A percentile compares a stretch with the other conserved stretches of the same genome.
phyloP scores from a whole-genome alignment of 495 filamentous ascomycete genomes.

The Rostrohypoxylon terebratum region DNA sequence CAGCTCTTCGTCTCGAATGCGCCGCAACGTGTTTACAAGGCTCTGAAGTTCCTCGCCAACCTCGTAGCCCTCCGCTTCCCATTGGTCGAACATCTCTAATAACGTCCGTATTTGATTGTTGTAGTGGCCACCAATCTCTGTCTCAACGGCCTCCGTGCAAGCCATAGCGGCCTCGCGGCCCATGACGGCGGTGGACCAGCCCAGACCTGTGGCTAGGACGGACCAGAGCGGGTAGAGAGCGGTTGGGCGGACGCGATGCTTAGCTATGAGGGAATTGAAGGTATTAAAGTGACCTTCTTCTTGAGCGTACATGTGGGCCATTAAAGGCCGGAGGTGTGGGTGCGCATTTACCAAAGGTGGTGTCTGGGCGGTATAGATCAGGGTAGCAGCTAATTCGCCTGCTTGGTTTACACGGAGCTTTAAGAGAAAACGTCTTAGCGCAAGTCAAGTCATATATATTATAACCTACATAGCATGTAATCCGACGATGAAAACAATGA shows the following conservation, averaged over 20 bases:
- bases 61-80: slow-evolving; percentile 74
- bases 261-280: slow-evolving; percentile 86
- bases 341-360: slow-evolving; percentile 79
- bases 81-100: slow-evolving; percentile 80
- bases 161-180: slow-evolving; percentile 97
- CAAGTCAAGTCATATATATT: no score
- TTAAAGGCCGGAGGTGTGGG: slow-evolving; percentile 86
- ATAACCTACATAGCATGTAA: background rate
- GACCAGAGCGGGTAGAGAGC: slow-evolving; percentile 94
- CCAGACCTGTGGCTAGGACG: slow-evolving; percentile 82
- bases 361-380: slow-evolving; percentile 86
- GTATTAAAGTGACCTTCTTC: slow-evolving; percentile 86
- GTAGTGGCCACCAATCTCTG: slow-evolving; percentile 96
- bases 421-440: slow-evolving; percentile 19
- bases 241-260: slow-evolving; percentile 92
- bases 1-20: slow-evolving; percentile 94
- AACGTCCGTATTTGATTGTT: slow-evolving; percentile 88
- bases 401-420: slow-evolving; percentile 89
- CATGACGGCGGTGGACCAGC: slow-evolving; percentile 90
- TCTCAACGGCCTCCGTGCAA: slow-evolving; percentile 98
- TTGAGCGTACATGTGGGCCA: slow-evolving; percentile 99
- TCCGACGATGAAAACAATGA: background rate
- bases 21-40: slow-evolving; percentile 77
- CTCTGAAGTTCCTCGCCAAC: slow-evolving; percentile 81
- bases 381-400: slow-evolving; percentile 85